Percentiles rank a stretch among this genome's conserved stretches.
Evolutionary conservation across 192 early-diverging fungal genomes (phyloP).

Genomic region (Coemansia sp.): DNA sequence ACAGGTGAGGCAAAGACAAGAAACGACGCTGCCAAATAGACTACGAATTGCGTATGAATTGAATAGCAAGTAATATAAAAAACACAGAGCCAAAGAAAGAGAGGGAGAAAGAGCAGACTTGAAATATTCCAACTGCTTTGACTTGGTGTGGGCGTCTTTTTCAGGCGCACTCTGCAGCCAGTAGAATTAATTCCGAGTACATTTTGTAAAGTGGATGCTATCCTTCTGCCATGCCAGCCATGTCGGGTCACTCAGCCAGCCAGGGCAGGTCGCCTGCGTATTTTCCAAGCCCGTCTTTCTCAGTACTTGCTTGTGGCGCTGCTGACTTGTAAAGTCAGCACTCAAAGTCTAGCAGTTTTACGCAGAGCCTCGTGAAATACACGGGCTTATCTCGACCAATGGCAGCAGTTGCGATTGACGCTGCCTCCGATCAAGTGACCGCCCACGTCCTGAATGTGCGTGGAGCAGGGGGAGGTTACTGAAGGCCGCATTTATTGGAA

Average conservation of each 20-base stretch:
- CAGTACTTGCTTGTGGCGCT: not conserved
- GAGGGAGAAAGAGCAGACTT: not conserved
- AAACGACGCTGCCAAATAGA: not conserved
- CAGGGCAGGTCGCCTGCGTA: not conserved
- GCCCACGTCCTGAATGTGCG: not conserved
- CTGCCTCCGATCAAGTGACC: constrained; percentile 5
- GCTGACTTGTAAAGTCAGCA: not conserved
- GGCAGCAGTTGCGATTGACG: not conserved
- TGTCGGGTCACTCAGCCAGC: not conserved
- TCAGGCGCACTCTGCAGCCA: not conserved
- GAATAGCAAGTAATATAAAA: not conserved
- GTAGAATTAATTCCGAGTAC: not conserved
- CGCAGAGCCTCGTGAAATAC: not conserved
- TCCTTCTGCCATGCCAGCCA: not conserved
- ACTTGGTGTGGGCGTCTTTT: not conserved
- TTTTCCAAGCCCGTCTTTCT: not conserved
- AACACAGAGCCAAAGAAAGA: not conserved
- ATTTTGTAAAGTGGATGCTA: no score
- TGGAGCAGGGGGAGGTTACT: not conserved
- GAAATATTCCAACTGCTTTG: no score
- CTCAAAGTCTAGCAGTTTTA: not conserved
- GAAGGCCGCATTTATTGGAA: not conserved
- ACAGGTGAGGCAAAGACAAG: no score
- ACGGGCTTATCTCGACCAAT: constrained; percentile 9
- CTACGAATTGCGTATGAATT: not conserved